These are phyloP conservation scores for Leccinum solheimii DNA, from an alignment of 1,284 basidiomycete species.

Conservation along the genomic window DNA sequence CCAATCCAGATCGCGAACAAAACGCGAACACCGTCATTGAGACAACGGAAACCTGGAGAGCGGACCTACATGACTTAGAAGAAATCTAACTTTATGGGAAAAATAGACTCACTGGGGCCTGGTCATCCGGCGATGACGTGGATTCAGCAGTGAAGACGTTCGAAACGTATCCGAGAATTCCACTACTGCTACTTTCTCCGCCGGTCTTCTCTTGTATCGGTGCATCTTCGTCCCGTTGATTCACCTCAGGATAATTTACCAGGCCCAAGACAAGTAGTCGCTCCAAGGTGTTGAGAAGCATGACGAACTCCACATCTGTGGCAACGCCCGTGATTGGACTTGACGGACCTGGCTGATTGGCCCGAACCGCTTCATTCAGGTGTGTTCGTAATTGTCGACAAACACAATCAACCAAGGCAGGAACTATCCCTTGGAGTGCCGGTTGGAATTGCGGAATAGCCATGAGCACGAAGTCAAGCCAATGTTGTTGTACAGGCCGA, in stretches of 20 bases:
- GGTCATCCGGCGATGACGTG: conserved; percentile 50
- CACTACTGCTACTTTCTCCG: conserved; percentile 54
- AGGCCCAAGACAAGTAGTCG: conserved; percentile 71
- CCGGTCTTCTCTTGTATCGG: conserved; percentile 49
- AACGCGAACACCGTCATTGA: conserved; percentile 71
- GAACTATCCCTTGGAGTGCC: conserved; percentile 64
- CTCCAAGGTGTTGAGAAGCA: conserved; percentile 83
- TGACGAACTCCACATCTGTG: conserved; percentile 83
- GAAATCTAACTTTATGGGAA: neutral
- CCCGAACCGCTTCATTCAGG: conserved; percentile 55
- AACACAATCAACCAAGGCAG: conserved; percentile 79
- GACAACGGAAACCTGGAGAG: conserved; percentile 67
- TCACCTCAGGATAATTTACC: conserved; percentile 48
- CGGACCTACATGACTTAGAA: conserved; percentile 47
- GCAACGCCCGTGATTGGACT: conserved; percentile 47
- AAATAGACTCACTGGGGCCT: conserved; percentile 49
- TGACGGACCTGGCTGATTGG: conserved; percentile 39
- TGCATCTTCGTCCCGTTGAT: conserved; percentile 59
- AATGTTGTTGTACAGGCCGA: conserved; percentile 84
- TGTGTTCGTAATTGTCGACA: conserved; percentile 70
- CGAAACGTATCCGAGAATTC: conserved; percentile 79
- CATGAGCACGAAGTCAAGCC: conserved; percentile 96
- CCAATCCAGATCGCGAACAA: conserved; percentile 73
- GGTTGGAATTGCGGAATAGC: conserved; percentile 83
- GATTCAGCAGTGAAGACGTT: conserved; percentile 75